Conservation (phyloP, 2,329 filamentous ascomycete genomes). For the Cordyceps javanica region DNA sequence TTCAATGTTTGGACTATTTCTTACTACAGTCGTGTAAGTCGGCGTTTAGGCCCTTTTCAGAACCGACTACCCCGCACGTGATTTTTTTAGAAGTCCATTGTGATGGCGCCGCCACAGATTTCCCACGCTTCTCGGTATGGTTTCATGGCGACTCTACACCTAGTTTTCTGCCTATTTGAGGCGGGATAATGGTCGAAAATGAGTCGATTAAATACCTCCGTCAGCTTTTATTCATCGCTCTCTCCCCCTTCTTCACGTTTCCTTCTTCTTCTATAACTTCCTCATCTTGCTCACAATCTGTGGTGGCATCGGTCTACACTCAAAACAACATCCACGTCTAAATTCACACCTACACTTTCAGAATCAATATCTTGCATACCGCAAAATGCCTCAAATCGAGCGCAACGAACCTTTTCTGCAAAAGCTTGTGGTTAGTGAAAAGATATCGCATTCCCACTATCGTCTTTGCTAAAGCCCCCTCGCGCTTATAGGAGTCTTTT, state of each 20-base stretch:
- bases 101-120: neutral
- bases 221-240: neutral
- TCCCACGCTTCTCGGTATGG: neutral
- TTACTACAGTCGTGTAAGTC: neutral
- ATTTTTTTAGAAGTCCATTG: neutral
- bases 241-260: neutral
- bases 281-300: neutral
- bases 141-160: neutral
- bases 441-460: neutral
- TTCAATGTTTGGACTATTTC: neutral
- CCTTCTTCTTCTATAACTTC: neutral
- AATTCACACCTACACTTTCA: no score
- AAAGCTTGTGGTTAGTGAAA: slow-evolving; percentile 4
- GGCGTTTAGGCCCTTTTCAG: neutral
- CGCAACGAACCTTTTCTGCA: neutral
- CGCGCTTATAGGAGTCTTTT: slow-evolving; percentile 54
- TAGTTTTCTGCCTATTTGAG: neutral
- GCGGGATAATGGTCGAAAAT: neutral
- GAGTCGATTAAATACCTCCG: neutral
- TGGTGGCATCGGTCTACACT: neutral
- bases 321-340: neutral
- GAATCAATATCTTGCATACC: neutral
- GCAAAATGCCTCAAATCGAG: neutral
- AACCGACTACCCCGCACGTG: neutral
- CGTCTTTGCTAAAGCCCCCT: neutral